These are phyloP conservation scores for Climacium dendroides DNA, from an alignment of 225 moss, liverwort and hornwort species.

Conservation along the genomic window DNA sequence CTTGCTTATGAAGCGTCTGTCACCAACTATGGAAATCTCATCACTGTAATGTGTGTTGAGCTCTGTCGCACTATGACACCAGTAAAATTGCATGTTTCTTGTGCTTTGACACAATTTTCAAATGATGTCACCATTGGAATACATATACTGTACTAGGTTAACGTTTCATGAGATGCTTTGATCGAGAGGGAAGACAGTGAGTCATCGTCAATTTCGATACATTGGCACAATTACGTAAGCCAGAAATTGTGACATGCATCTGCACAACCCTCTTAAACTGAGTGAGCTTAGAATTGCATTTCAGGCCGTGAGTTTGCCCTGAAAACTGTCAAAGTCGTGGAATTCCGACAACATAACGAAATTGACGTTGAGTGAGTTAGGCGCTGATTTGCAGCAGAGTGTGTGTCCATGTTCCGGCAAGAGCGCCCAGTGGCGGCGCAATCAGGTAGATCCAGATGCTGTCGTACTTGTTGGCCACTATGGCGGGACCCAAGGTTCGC, in stretches of 20 bases:
- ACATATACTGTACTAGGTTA: no score
- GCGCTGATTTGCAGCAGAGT: constrained; percentile 4
- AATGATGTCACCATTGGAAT: background rate
- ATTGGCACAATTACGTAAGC: no score
- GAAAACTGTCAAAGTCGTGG: background rate
- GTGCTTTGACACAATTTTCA: background rate
- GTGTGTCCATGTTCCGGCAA: constrained; percentile 36
- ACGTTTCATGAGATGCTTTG: background rate
- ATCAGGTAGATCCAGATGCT: constrained; percentile 33
- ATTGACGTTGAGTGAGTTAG: background rate
- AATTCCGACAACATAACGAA: background rate
- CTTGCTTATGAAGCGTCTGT: background rate
- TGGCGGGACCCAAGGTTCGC: constrained; percentile 30
- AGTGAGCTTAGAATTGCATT: background rate
- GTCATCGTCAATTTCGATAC: background rate
- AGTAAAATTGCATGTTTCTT: background rate
- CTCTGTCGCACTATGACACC: background rate
- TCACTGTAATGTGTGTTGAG: background rate
- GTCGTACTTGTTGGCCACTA: constrained; percentile 24
- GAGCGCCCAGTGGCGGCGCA: constrained; percentile 28
- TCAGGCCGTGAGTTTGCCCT: background rate
- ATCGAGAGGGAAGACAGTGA: background rate
- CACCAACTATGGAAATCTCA: background rate
- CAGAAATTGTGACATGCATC: background rate
- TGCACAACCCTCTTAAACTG: background rate